Base-by-base conservation (phyloP, 2,329 filamentous ascomycete genomes). In the Fusarium sororula region DNA sequence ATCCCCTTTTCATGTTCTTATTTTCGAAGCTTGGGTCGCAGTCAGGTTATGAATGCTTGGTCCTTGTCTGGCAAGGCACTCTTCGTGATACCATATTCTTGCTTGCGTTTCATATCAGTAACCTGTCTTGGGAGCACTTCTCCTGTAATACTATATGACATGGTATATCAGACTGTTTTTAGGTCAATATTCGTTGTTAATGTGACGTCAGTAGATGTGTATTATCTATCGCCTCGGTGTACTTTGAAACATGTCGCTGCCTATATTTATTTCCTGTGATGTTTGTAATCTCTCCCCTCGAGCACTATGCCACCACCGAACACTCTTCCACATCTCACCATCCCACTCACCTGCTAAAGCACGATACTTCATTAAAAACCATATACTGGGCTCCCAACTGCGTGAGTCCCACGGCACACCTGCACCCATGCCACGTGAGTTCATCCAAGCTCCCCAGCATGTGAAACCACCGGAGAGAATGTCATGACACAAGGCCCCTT, bases 331-430 rank as follows among this genome's bases (percentile, higher is more conserved):
- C 77, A 85, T 78, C 45, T 83, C 82, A 12, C 80, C 82, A 10
- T 84, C 79, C 72, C 79, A 82, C 5, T 80, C 82, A 5, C 82
- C 81, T 10, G 81, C 73, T 11, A 84, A 66, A 62, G 73, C 70
- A 56, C 77, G 80, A 69, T 83, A 85, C 70, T 86, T 86, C 45
- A 81, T 80, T 44, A 85, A 61, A 67, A 85, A 86, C 84, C 84
- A 86, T 5, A 78, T 70, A 62, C 80, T 81, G 5, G 82, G 84
- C 66, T 86, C 84, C 84, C 84, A 86, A 64, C 83, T 84, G 18
- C 84, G 80, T 41, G 78, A 77, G 61, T 85, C 84, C 84, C 84
- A 86, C 1, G 84, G 82, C n/a, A 84, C 81, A 22, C 82, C 81
- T 10, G 82, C 81, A 20, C 76, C 71, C 77, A 82, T 82, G 32